These are phyloP conservation scores for Xylariaceae sp. DNA, from an alignment of 2,329 filamentous ascomycete species.

Conservation along the genomic window DNA sequence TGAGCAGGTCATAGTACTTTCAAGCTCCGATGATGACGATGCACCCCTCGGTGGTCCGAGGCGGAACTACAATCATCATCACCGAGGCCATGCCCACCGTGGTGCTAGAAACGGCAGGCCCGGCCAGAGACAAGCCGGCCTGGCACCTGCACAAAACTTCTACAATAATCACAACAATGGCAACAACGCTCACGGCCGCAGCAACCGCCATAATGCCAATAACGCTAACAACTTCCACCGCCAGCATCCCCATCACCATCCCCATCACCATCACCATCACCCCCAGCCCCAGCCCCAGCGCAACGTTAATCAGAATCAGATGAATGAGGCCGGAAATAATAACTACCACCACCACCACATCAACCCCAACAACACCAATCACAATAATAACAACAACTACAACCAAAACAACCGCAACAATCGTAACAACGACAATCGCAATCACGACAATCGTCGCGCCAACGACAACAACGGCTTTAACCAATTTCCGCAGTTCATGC, in stretches of 20 bases:
- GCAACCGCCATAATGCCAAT: background rate
- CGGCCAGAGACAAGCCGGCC: too few species aligned
- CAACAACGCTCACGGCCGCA: background rate
- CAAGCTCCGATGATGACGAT: slow-evolving; percentile 29
- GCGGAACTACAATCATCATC: background rate
- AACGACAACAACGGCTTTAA: slow-evolving; percentile 3
- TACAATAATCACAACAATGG: background rate
- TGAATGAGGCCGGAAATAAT: slow-evolving; percentile 8
- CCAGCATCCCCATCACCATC: background rate
- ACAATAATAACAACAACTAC: background rate
- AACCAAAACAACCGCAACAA: background rate
- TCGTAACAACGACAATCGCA: background rate
- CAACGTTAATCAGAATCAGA: slow-evolving; percentile 5
- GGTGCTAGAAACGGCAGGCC: too few species aligned
- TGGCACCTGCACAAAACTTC: too few species aligned
- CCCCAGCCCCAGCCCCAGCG: slow-evolving; percentile 1
- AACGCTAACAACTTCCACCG: background rate
- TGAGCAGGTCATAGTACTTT: slow-evolving; percentile 26
- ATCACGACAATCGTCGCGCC: background rate
- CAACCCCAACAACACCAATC: background rate
- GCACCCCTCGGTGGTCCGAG: slow-evolving; percentile 15
- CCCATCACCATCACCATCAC: background rate
- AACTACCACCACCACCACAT: background rate
- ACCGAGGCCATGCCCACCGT: too few species aligned
- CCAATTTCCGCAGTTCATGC: slow-evolving; percentile 16